Base-by-base conservation (phyloP, 305 asterid genomes). In the Fraxinus ornus region DNA sequence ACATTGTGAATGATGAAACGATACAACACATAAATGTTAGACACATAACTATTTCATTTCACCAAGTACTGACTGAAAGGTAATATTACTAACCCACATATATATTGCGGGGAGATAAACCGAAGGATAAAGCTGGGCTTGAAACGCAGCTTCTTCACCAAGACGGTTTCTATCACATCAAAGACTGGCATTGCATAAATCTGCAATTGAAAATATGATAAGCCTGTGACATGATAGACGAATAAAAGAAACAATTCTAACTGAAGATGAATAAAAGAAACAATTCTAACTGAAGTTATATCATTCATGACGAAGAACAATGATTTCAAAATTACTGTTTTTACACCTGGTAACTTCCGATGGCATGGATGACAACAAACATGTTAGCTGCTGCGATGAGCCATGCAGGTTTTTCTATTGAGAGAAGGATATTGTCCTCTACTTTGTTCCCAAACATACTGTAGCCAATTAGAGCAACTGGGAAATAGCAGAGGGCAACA, bases 321-420 rank as follows among this genome's bases (percentile, higher is more conserved):
- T 19, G 32, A 62, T 19, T 21, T 24, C 22, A 78, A 13, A 47
- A 35, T 70, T 21, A 62, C 30, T 9, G 13, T 28, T 7, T 22
- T 8, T 13, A 78, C 64, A 90, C 92, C 94, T 91, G 93, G 84
- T 92, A 91, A 78, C 93, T 89, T 75, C 92, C 93, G 10, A 90
- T 73, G 28, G 88, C 91, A 49, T 49, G 22, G 21, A 49, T 49
- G 62, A 49, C 62, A 49, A 89, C 92, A 80, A 89, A 92, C 88
- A 87, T 82, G 86, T 92, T 92, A 15, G 93, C 93, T 66, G 80
- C 75, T 15, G 91, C 92, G 10, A 92, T 89, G 79, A 91, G 90
- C 93, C 97, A 91, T n/a, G 86, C 80, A 60, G 94, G 93, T 84
- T 85, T 90, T 28, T 90, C 85, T 57, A 89, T 77, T 0, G 94